phyloP scores from a whole-genome alignment of 768 basidiomycete species.

The Rhizopogon vulgaris region DNA sequence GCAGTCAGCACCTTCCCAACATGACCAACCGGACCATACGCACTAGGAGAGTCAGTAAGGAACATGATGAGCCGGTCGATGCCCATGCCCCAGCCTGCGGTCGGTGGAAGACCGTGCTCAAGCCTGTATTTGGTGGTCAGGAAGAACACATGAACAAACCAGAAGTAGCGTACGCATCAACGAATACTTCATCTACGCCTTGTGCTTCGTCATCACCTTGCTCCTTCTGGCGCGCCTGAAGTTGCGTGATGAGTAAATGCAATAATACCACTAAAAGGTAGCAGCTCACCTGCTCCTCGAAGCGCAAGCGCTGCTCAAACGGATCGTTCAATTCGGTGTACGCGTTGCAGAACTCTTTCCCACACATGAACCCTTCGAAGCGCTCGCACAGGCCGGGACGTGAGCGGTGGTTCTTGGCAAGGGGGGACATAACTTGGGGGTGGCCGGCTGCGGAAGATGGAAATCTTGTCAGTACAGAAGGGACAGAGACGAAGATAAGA shows the following conservation, averaged over 20 bases:
- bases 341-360: conserved; percentile 97
- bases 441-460: conserved; percentile 65
- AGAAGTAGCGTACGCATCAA: conserved; percentile 71
- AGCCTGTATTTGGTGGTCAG: conserved; percentile 42
- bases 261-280: neutral
- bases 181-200: conserved; percentile 91
- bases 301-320: conserved; percentile 90
- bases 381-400: conserved; percentile 96
- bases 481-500: neutral
- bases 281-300: conserved; percentile 77
- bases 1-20: conserved; percentile 5
- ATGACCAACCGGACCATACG: conserved; percentile 18
- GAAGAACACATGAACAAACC: neutral
- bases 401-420: conserved; percentile 98
- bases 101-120: conserved; percentile 96
- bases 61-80: conserved; percentile 98
- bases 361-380: conserved; percentile 97
- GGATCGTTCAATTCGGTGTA: conserved; percentile 99
- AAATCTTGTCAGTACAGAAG: conserved; percentile 3
- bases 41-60: conserved; percentile 92
- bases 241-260: neutral
- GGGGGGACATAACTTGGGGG: conserved; percentile 98
- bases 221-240: conserved; percentile 82
- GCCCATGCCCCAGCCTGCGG: conserved; percentile 95
- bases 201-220: conserved; percentile 98